Evolutionary conservation across 192 early-diverging fungal genomes (phyloP).

Genomic region (Paraglomus brasilianum): DNA sequence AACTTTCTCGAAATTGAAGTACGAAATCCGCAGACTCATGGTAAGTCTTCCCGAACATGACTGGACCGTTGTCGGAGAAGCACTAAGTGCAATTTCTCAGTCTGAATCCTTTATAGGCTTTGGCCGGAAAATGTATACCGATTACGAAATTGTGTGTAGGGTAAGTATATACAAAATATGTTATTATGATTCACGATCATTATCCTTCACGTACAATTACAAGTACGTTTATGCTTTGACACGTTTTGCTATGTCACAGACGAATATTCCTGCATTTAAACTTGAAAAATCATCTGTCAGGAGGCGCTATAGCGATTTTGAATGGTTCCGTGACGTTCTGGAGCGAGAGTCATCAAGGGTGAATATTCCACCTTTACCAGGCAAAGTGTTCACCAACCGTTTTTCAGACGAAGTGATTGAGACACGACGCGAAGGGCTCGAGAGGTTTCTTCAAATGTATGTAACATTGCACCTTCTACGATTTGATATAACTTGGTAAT

Average conservation of each 20-base stretch:
- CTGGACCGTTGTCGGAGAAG: neutral
- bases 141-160: slow-evolving; percentile 93
- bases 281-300: slow-evolving; percentile 77
- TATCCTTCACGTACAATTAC: too few species aligned
- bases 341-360: slow-evolving; percentile 89
- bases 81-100: neutral
- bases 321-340: slow-evolving; percentile 95
- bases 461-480: slow-evolving; percentile 19
- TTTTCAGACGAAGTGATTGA: slow-evolving; percentile 98
- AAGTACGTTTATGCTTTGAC: too few species aligned
- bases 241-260: too few species aligned
- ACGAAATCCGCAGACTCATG: slow-evolving; percentile 83
- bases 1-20: slow-evolving; percentile 98
- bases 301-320: slow-evolving; percentile 96
- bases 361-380: slow-evolving; percentile 93
- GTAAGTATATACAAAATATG: slow-evolving; percentile 47
- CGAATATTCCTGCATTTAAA: slow-evolving; percentile 97
- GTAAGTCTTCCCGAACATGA: slow-evolving; percentile 38
- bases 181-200: neutral
- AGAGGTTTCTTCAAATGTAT: slow-evolving; percentile 96
- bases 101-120: slow-evolving; percentile 41
- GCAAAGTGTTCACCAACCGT: slow-evolving; percentile 95
- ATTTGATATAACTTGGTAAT: neutral
- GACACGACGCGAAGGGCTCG: slow-evolving; percentile 80
- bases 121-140: slow-evolving; percentile 85